Conservation (phyloP, 495 filamentous ascomycete species). For the Neurospora africana region DNA sequence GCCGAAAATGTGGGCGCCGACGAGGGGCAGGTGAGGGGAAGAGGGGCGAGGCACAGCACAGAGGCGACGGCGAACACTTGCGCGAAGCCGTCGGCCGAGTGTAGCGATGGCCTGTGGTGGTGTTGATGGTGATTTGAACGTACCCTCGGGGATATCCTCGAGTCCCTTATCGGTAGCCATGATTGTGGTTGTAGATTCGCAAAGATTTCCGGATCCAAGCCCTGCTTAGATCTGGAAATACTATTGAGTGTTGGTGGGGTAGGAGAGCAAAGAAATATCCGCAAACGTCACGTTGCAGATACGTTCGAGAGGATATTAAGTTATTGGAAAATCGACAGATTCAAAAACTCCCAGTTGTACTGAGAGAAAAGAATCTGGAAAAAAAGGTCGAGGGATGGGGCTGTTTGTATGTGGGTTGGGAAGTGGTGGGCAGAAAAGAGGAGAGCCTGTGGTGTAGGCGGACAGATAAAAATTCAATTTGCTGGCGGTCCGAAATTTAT, state of each 20-base stretch:
- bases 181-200: slow-evolving; percentile 55
- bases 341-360: slow-evolving; percentile 25
- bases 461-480: slow-evolving; percentile 21
- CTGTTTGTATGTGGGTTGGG: slow-evolving; percentile 21
- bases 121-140: slow-evolving; percentile 19
- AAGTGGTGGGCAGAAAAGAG: slow-evolving; percentile 23
- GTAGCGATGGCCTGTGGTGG: not conserved
- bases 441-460: slow-evolving; percentile 9
- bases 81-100: not conserved
- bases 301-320: slow-evolving; percentile 28
- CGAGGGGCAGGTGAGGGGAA: not conserved
- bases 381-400: slow-evolving; percentile 10
- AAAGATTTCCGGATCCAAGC: slow-evolving; percentile 60
- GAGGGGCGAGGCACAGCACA: not conserved
- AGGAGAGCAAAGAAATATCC: slow-evolving; percentile 29
- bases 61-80: not conserved
- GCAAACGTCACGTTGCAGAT: slow-evolving; percentile 28
- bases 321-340: slow-evolving; percentile 30
- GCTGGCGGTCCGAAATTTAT: slow-evolving; percentile 17
- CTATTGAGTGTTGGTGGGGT: slow-evolving; percentile 33
- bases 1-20: not conserved
- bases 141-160: slow-evolving; percentile 89
- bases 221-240: slow-evolving; percentile 48
- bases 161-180: slow-evolving; percentile 96
- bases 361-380: slow-evolving; percentile 36